phyloP scores from a whole-genome alignment of 768 basidiomycete species.

The Gautieria morchelliformis region DNA sequence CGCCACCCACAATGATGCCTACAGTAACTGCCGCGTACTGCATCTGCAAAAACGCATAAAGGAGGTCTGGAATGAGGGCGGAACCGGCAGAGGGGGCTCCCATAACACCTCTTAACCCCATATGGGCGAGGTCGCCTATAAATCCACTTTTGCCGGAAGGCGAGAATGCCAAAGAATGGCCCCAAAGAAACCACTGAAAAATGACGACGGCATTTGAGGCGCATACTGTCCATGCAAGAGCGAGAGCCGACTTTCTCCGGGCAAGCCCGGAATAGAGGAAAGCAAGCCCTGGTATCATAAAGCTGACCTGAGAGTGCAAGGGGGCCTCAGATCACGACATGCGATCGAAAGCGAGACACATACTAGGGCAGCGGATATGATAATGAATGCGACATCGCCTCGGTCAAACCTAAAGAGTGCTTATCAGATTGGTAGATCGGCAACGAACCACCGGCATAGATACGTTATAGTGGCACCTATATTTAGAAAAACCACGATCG shows the following conservation, averaged over 20 bases:
- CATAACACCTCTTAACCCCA: slow-evolving; percentile 66
- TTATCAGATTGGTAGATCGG: slow-evolving; percentile 1
- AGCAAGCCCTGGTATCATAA: slow-evolving; percentile 27
- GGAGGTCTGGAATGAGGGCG: slow-evolving; percentile 68
- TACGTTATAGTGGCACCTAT: slow-evolving; percentile 5
- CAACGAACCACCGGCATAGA: not conserved
- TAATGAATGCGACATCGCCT: slow-evolving; percentile 66
- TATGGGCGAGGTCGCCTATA: slow-evolving; percentile 73
- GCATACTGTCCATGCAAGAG: slow-evolving; percentile 67
- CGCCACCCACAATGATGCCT: slow-evolving; percentile 58
- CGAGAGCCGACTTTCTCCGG: slow-evolving; percentile 59
- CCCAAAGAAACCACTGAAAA: slow-evolving; percentile 78
- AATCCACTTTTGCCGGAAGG: slow-evolving; percentile 62
- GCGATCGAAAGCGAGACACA: slow-evolving; percentile 61
- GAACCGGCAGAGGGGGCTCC: slow-evolving; percentile 69
- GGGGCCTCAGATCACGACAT: not conserved
- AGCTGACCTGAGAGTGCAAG: not conserved
- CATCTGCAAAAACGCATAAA: slow-evolving; percentile 85
- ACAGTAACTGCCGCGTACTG: slow-evolving; percentile 79
- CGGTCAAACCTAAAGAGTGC: slow-evolving; percentile 37
- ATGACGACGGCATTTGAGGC: slow-evolving; percentile 68
- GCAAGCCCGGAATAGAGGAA: slow-evolving; percentile 69
- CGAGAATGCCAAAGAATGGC: slow-evolving; percentile 81
- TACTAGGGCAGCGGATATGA: slow-evolving; percentile 59
- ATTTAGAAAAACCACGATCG: not conserved